Percentiles rank a stretch among this genome's conserved stretches.
phyloP scores from a whole-genome alignment of 2,329 filamentous ascomycete genomes.

The Fusarium tjaetaba region DNA sequence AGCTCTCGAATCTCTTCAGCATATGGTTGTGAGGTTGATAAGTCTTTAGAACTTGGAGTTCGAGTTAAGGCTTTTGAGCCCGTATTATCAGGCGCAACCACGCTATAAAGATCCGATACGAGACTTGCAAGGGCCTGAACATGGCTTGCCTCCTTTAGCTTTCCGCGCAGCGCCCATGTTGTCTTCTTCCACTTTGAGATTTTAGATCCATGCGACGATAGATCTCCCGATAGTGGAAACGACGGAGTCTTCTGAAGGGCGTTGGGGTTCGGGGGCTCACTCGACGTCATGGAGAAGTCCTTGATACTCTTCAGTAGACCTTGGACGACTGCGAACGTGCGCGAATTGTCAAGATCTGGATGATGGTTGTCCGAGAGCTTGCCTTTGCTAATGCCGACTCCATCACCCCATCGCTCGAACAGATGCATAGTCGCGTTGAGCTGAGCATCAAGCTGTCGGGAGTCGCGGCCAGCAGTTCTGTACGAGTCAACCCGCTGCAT shows the following conservation, averaged over 20 bases:
- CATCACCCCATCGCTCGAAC: neutral
- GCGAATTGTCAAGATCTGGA: neutral
- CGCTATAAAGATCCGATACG: neutral
- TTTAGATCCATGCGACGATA: accelerated
- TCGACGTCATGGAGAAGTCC: accelerated
- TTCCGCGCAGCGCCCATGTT: neutral
- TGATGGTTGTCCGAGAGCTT: neutral
- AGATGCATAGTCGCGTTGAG: neutral
- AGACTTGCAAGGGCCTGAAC: neutral
- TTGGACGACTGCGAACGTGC: accelerated
- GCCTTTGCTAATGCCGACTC: neutral
- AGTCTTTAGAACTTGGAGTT: too few relatives aligned
- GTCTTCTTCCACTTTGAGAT: neutral
- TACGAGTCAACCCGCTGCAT: neutral
- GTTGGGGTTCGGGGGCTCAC: accelerated
- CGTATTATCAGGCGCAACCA: accelerated
- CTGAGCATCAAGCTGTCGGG: neutral
- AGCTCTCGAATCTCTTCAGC: neutral
- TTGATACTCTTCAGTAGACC: neutral
- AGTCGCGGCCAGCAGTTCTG: neutral
- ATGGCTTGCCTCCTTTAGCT: neutral
- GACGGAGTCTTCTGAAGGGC: neutral
- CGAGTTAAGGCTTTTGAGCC: neutral
- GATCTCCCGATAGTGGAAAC: accelerated
- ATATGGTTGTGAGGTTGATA: too few relatives aligned